A percentile compares a stretch with the other conserved stretches of the same genome.
Conservation (phyloP, 2,329 filamentous ascomycete genomes). For the Paraphaeosphaeria sporulosa region DNA sequence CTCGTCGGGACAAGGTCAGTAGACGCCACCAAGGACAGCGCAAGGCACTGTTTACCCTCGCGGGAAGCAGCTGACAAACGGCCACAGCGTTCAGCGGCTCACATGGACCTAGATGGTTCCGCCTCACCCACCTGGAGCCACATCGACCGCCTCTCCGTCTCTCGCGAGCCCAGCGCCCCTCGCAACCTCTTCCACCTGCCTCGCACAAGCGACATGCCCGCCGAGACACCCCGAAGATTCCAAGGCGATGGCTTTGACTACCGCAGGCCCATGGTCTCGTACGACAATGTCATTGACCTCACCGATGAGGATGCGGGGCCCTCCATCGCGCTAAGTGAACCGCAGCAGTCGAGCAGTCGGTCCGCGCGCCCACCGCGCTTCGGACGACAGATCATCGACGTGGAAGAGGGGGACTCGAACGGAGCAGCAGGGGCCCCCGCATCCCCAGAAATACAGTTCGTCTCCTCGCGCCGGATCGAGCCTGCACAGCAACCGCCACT, state of each 20-base stretch:
- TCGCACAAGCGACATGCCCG: constrained; percentile 35
- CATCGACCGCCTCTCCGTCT: constrained; percentile 20
- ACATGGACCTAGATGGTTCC: constrained; percentile 41
- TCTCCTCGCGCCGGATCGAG: constrained; percentile 41
- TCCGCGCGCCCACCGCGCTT: constrained; percentile 51
- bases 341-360: constrained; percentile 29
- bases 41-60: constrained; percentile 16
- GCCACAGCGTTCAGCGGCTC: constrained; percentile 43
- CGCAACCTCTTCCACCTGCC: constrained; percentile 32
- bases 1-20: constrained; percentile 46
- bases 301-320: constrained; percentile 38
- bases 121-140: constrained; percentile 36
- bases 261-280: constrained; percentile 58
- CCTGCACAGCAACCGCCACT: constrained; percentile 20
- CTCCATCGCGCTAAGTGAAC: constrained; percentile 17
- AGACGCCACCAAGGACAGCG: constrained; percentile 14
- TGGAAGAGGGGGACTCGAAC: constrained; percentile 45
- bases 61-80: constrained; percentile 22
- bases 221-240: constrained; percentile 45
- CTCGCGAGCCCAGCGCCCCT: constrained; percentile 22
- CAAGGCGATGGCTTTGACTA: constrained; percentile 64
- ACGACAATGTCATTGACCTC: constrained; percentile 38
- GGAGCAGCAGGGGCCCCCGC: constrained; percentile 20
- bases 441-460: constrained; percentile 60
- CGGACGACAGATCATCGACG: constrained; percentile 52